Evolutionary conservation across 192 early-diverging fungal species (phyloP), one percentile per base, ranked within the genome.

Genomic region (Gryganskiella cystojenkinii): DNA sequence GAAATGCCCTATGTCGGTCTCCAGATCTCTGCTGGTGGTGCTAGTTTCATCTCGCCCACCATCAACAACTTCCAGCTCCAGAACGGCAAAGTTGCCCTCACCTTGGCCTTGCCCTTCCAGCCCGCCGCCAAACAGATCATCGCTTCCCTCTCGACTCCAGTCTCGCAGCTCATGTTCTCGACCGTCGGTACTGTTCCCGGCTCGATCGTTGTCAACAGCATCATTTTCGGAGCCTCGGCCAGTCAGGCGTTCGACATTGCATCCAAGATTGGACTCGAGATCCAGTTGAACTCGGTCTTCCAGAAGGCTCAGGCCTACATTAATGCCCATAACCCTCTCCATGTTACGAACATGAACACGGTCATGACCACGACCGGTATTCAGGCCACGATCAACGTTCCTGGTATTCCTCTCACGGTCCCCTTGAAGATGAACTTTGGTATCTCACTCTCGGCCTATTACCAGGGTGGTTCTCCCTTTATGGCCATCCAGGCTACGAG

Each of bases 401-500:
- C 71, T 53, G 71, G 71, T 45, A 35, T 54, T 40, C 28, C 71
- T 10, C 24, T 73, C 37, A 20, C 54, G 22, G 13, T 71, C 4
- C 71, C 71, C 27, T 56, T 73, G 61, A 73, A 73, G 56, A 59
- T 73, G 71, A 65, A 73, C 56, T 64, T 73, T 46, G 61, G 61
- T 20, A 65, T 73, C 30, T 43, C 62, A 1, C 63, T 73, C 42
- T 65, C 63, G 6, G 62, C 27, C 42, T 54, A 20, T 40, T 65
- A 73, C 63, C 55, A 73, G 44, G 30, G 56, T n/a, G n/a, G n/a
- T 40, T 19, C 49, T 2, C 20, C 56, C 14, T 65, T 73, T 24
- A 33, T 73, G 15, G 30, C 24, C 45, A 73, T 73, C 50, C 62
- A 73, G 31, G 62, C 63, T 11, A 73, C 63, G 19, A 64, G 61